A percentile compares a stretch with the other conserved stretches of the same genome.
Conservation (phyloP, 2,329 filamentous ascomycete species). For the Fusarium sp. region DNA sequence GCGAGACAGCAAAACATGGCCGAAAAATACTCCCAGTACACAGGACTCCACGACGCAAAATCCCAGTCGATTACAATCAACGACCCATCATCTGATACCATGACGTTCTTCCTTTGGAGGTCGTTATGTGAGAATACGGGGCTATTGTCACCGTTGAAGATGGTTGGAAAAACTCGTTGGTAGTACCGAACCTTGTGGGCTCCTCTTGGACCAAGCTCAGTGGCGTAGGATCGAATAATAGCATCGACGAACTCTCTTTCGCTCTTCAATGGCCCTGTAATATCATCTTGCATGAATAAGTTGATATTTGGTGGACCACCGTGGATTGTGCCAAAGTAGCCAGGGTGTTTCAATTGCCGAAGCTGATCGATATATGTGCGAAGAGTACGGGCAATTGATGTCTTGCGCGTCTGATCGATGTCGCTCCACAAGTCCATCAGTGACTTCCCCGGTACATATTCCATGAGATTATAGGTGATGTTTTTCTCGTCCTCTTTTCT, state of each 20-base stretch:
- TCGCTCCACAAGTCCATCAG: too few relatives aligned
- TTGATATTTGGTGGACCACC: constrained; percentile 28
- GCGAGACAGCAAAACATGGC: constrained; percentile 19
- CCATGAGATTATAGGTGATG: too few relatives aligned
- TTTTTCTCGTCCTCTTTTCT: too few relatives aligned
- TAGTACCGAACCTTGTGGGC: constrained; percentile 13
- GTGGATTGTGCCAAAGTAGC: constrained; percentile 28
- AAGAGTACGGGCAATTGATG: too few relatives aligned
- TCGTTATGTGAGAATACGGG: constrained; percentile 36
- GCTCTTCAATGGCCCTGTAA: constrained; percentile 13
- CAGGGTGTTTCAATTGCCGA: constrained; percentile 22
- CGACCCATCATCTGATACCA: constrained; percentile 16
- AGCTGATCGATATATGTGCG: constrained; percentile 18
- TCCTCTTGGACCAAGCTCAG: constrained; percentile 16
- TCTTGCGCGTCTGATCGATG: too few relatives aligned
- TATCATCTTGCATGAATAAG: constrained; percentile 23
- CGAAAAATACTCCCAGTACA: constrained; percentile 38
- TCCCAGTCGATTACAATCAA: constrained; percentile 38
- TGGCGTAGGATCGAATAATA: constrained; percentile 17
- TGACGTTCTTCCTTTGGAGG: constrained; percentile 38
- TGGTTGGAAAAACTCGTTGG: constrained; percentile 5
- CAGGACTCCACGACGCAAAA: constrained; percentile 36
- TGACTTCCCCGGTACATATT: too few relatives aligned
- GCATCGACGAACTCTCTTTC: constrained; percentile 18
- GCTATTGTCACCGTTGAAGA: background rate